Base-by-base conservation (phyloP, 345 rosid genomes). In the Sonneratia caseolaris region DNA sequence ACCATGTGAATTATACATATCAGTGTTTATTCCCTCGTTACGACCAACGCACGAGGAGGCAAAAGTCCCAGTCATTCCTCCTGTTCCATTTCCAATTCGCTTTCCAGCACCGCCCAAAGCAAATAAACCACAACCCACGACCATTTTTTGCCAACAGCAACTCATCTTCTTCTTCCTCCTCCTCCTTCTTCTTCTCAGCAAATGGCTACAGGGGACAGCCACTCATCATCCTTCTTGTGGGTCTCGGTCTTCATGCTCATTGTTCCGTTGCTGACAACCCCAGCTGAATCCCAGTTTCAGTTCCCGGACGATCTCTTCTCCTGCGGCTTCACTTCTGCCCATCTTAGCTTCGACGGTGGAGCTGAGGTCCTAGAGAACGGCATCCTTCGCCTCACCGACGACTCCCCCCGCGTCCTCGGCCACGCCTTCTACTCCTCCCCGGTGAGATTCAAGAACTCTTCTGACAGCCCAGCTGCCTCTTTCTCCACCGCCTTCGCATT, bases 401-500 rank as follows among this genome's bases (percentile, higher is more conserved):
- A 80, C 45, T 79, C 87, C 3, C 75, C 37, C 47, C 82, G 91
- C 1, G 78, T 78, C 62, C 66, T 81, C 21, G 98, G 98, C 37
- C 98, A 90, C 77, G 96, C 95, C 69, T 91, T 94, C 78, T 87
- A 90, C 82, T 81, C 93, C 3, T 73, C 82, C 48, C 95, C 86
- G 3, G 53, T 90, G 71, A 81, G 61, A 51, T 86, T 91, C 85
- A 91, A 84, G 83, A 74, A 72, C 82, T 14, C 80, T 14, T 66
- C 77, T 16, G 61, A 36, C 51, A 83, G 80, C 68, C 83, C 73
- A 75, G 76, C 77, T 36, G 64, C 77, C 66, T 94, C 97, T 71
- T 94, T 94, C 78, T 94, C 98, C 19, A 83, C 97, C 16, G 79
- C 90, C 22, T 94, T 94, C 75, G 97, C 84, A 61, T 87, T 94